These are phyloP conservation scores for Pichia cabralensis DNA, from an alignment of 805 yeast genomes.

Conservation along the genomic window DNA sequence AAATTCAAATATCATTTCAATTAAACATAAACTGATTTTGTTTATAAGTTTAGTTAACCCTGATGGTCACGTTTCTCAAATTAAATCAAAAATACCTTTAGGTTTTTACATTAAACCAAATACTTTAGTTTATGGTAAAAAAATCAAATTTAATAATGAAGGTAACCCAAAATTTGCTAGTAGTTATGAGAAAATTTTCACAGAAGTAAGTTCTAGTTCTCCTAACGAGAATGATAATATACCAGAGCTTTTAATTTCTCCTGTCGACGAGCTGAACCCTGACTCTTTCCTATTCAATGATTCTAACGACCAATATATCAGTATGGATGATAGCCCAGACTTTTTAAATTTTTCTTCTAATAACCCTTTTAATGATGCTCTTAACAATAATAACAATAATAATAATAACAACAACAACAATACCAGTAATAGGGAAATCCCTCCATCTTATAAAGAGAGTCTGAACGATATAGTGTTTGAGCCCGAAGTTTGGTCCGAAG, in stretches of 20 bases:
- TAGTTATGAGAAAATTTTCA: no score
- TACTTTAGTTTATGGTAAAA: slow-evolving; percentile 17
- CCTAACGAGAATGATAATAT: no score
- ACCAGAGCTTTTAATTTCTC: slow-evolving; percentile 5
- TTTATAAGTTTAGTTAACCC: slow-evolving; percentile 36
- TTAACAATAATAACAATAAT: no score
- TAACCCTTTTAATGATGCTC: no score
- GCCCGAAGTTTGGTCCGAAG: slow-evolving; percentile 5
- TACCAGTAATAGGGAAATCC: not conserved
- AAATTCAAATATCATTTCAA: slow-evolving; percentile 31
- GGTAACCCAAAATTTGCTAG: no score
- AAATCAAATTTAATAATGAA: slow-evolving; percentile 15
- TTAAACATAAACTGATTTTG: slow-evolving; percentile 36
- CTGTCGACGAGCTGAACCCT: slow-evolving; percentile 4
- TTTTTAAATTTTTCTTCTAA: no score
- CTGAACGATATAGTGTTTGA: slow-evolving; percentile 15
- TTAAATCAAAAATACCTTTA: slow-evolving; percentile 43
- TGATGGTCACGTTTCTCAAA: slow-evolving; percentile 41
- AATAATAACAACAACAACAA: no score
- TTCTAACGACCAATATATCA: not conserved
- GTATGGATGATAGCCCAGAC: no score
- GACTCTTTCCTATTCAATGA: slow-evolving; percentile 10
- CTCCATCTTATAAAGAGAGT: slow-evolving; percentile 20
- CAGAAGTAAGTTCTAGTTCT: no score
- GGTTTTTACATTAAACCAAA: slow-evolving; percentile 32